A percentile compares a stretch with the other conserved stretches of the same genome.
Evolutionary conservation across 2,329 filamentous ascomycete genomes (phyloP).

Genomic region (Thelonectria rubi): DNA sequence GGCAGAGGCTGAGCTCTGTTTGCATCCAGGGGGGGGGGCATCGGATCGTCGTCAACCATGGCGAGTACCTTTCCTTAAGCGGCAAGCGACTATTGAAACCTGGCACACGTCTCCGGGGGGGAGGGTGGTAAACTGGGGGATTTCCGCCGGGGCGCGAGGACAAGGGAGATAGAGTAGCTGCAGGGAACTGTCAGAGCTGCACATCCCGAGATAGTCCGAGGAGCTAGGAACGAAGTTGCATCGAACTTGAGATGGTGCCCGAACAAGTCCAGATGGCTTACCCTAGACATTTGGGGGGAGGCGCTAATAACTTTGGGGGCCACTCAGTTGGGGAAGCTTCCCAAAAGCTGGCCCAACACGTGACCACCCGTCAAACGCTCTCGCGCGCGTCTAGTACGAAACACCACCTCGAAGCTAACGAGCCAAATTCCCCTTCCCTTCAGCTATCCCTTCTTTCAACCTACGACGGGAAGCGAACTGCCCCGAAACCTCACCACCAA

Average conservation of each 20-base stretch:
- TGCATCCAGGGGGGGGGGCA: constrained; percentile 2
- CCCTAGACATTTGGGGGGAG: constrained; percentile 1
- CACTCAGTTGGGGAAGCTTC: not conserved
- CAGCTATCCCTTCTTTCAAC: not conserved
- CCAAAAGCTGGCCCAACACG: constrained; percentile 11
- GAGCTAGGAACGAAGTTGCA: constrained; percentile 15
- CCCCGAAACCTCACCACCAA: too few species aligned
- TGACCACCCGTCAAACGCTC: constrained; percentile 27
- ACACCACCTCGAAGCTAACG: not conserved
- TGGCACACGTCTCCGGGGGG: not conserved
- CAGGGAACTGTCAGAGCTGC: constrained; percentile 17
- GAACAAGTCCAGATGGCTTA: constrained; percentile 11
- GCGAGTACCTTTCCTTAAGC: constrained; percentile 9
- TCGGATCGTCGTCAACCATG: constrained; percentile 1
- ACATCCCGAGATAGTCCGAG: constrained; percentile 15
- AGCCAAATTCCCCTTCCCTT: not conserved
- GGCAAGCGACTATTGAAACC: constrained; percentile 16
- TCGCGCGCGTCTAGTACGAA: not conserved
- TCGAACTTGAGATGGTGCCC: not conserved
- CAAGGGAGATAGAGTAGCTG: constrained; percentile 19
- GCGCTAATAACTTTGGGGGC: too few species aligned
- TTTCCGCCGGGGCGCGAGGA: constrained; percentile 7
- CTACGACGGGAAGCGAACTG: too few species aligned
- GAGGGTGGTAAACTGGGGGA: constrained; percentile 12
- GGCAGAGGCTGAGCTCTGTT: not conserved